A percentile compares a stretch with the other conserved stretches of the same genome.
phyloP scores from a whole-genome alignment of 2,329 filamentous ascomycete genomes.

The Ceratocystis variospora region DNA sequence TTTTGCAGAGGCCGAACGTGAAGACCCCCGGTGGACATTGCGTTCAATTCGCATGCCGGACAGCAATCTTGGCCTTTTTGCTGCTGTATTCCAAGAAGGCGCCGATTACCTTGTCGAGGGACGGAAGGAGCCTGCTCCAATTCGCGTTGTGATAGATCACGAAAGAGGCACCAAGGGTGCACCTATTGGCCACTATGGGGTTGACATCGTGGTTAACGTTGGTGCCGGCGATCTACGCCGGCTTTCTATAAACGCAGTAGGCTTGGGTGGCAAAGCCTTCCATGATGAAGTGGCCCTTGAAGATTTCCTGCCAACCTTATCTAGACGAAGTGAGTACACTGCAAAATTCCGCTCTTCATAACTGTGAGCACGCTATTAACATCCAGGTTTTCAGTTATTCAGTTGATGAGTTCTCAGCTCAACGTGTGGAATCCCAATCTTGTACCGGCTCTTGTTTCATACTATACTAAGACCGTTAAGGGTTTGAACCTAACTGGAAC shows the following conservation, averaged over 20 bases:
- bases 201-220: conserved; percentile 58
- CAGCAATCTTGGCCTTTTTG: conserved; percentile 44
- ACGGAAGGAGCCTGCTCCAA: conserved; percentile 51
- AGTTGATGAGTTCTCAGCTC: conserved; percentile 57
- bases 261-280: conserved; percentile 55
- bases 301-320: conserved; percentile 61
- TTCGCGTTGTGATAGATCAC: conserved; percentile 61
- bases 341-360: neutral
- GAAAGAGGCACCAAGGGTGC: conserved; percentile 52
- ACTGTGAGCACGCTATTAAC: neutral
- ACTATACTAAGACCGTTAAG: conserved; percentile 64
- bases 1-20: conserved; percentile 71
- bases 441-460: conserved; percentile 56
- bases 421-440: conserved; percentile 50
- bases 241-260: conserved; percentile 40
- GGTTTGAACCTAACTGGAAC: conserved; percentile 51
- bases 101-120: conserved; percentile 48
- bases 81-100: conserved; percentile 60
- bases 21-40: conserved; percentile 67
- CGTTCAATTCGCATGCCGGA: conserved; percentile 53
- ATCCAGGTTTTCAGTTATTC: conserved; percentile 41
- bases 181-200: conserved; percentile 51
- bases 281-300: conserved; percentile 59
- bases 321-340: conserved; percentile 49
- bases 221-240: conserved; percentile 36